phyloP scores from a whole-genome alignment of 139 green algal genomes.

The Chlorella sp. region DNA sequence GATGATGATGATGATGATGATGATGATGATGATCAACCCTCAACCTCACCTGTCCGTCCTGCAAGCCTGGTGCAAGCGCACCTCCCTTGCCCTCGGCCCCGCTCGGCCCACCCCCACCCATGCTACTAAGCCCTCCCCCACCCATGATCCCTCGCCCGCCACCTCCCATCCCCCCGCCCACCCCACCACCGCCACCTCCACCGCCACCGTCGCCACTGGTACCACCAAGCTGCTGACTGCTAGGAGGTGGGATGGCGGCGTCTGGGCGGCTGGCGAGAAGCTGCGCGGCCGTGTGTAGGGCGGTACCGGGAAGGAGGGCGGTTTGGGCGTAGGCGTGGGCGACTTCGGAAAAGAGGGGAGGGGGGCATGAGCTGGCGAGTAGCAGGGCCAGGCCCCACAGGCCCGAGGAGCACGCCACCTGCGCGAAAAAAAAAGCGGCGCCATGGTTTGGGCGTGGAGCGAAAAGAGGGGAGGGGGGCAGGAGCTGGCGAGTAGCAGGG shows the following conservation, averaged over 20 bases:
- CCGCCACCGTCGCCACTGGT: too few relatives aligned
- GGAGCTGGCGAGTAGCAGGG: slow-evolving; percentile 60
- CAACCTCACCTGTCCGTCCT: background rate
- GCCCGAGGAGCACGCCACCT: slow-evolving; percentile 12
- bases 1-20: too few relatives aligned
- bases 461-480: background rate
- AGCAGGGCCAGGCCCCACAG: slow-evolving; percentile 70
- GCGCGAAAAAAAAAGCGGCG: background rate
- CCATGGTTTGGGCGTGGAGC: background rate
- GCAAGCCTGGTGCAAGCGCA: background rate
- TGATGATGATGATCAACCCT: too few relatives aligned
- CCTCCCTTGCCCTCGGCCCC: too few relatives aligned
- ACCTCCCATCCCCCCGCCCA: background rate
- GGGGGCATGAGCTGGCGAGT: slow-evolving; percentile 36
- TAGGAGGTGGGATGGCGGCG: slow-evolving; percentile 4
- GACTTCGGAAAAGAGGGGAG: background rate
- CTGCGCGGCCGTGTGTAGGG: slow-evolving; percentile 58
- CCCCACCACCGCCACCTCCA: background rate
- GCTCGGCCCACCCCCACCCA: background rate
- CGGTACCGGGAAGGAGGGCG: slow-evolving; percentile 30
- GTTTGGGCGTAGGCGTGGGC: slow-evolving; percentile 27
- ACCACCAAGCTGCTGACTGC: background rate
- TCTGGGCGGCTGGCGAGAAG: slow-evolving; percentile 48
- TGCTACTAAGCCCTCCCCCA: background rate
- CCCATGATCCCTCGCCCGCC: background rate